Evolutionary conservation across 345 rosid species (phyloP).

Genomic region (Pugionium dolabratum): DNA sequence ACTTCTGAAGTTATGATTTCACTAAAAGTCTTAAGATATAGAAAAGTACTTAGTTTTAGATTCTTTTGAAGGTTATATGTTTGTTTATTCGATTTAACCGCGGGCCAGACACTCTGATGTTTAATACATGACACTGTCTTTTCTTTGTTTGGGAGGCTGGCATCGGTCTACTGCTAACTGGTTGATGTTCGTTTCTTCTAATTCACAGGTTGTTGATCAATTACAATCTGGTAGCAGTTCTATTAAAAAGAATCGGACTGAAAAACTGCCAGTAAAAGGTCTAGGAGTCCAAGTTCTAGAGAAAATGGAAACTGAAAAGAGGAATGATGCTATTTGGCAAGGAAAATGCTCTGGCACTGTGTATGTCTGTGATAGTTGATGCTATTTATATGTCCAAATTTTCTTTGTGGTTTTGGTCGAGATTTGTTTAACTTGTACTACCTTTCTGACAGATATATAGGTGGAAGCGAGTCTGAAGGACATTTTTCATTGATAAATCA

Average conservation of each 20-base stretch:
- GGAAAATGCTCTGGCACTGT: constrained; percentile 99
- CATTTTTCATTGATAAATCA: constrained; percentile 90
- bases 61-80: not conserved
- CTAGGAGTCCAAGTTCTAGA: constrained; percentile 62
- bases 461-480: constrained; percentile 86
- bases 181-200: constrained; percentile 26
- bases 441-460: constrained; percentile 67
- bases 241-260: constrained; percentile 60
- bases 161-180: not conserved
- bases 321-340: constrained; percentile 77
- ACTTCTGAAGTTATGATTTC: not conserved
- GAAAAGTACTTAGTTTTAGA: not conserved
- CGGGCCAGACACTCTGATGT: not conserved
- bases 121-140: not conserved
- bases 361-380: constrained; percentile 58
- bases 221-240: constrained; percentile 80
- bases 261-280: constrained; percentile 66
- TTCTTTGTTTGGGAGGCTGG: not conserved
- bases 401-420: not conserved
- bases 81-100: constrained; percentile 4
- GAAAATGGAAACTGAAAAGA: constrained; percentile 72
- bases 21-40: not conserved
- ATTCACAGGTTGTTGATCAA: constrained; percentile 80
- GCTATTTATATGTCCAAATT: not conserved
- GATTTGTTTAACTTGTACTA: not conserved